phyloP scores from a whole-genome alignment of 2,329 filamentous ascomycete species.

The Phyllosticta citriasiana region DNA sequence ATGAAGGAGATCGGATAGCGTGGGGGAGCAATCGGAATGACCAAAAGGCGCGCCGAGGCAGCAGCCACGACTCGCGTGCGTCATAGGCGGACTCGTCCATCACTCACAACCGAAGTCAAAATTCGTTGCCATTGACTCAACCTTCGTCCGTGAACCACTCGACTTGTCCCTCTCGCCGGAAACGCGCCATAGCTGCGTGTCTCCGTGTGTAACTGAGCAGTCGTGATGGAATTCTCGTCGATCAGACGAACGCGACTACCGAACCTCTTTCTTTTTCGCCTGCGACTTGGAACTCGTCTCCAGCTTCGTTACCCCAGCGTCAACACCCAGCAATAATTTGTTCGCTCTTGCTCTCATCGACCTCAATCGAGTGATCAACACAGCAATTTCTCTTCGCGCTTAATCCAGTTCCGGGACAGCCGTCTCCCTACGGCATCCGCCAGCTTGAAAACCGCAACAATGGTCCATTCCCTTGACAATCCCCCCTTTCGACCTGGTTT shows the following conservation, averaged over 20 bases:
- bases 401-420: background rate
- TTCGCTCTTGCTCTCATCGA: background rate
- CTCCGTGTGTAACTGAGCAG: too few relatives aligned
- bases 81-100: background rate
- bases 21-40: background rate
- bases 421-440: background rate
- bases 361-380: background rate
- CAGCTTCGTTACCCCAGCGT: background rate
- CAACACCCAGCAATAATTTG: background rate
- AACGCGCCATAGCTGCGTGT: too few relatives aligned
- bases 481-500: background rate
- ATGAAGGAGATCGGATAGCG: background rate
- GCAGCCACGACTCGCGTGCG: background rate
- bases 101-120: too few relatives aligned
- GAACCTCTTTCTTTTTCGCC: too few relatives aligned
- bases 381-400: background rate
- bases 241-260: too few relatives aligned
- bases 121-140: too few relatives aligned
- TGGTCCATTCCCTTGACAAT: background rate
- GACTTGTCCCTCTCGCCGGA: too few relatives aligned
- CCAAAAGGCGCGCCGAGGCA: background rate
- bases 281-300: background rate
- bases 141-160: too few relatives aligned
- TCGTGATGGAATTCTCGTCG: too few relatives aligned
- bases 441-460: background rate